Percentiles rank a stretch among this genome's conserved stretches.
Conservation (phyloP, 495 filamentous ascomycete genomes). For the Lichenothelia convexa region DNA sequence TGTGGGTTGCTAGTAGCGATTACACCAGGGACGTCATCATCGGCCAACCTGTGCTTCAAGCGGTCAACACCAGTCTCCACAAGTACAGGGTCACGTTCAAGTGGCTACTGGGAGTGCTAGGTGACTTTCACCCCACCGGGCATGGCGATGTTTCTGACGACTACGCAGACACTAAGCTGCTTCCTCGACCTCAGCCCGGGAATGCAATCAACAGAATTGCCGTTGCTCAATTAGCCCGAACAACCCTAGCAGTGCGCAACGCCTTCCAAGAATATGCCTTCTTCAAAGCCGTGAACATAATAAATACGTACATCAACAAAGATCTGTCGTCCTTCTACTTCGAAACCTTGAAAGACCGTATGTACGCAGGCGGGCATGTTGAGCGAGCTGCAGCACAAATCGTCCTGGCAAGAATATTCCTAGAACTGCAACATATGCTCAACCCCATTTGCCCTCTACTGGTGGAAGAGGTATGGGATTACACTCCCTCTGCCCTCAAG, state of each 20-base stretch:
- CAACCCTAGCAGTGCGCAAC: slow-evolving; percentile 37
- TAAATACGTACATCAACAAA: slow-evolving; percentile 62
- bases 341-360: slow-evolving; percentile 72
- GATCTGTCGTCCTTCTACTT: slow-evolving; percentile 90
- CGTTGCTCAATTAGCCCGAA: slow-evolving; percentile 47
- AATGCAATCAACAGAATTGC: slow-evolving; percentile 51
- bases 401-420: slow-evolving; percentile 51
- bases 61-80: slow-evolving; percentile 53
- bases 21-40: slow-evolving; percentile 77
- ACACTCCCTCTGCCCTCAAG: slow-evolving; percentile 46
- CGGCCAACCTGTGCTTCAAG: slow-evolving; percentile 51
- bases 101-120: slow-evolving; percentile 66
- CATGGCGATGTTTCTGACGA: too few relatives aligned
- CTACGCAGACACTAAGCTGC: slow-evolving; percentile 18
- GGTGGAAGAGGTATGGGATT: slow-evolving; percentile 74
- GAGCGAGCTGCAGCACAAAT: slow-evolving; percentile 39
- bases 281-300: slow-evolving; percentile 49
- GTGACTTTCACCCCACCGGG: slow-evolving; percentile 32
- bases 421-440: slow-evolving; percentile 54
- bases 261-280: slow-evolving; percentile 61
- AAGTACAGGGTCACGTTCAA: slow-evolving; percentile 80
- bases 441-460: slow-evolving; percentile 68
- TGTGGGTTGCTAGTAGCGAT: slow-evolving; percentile 84
- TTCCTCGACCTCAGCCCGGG: slow-evolving; percentile 20
- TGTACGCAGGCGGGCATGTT: slow-evolving; percentile 59